phyloP scores from a whole-genome alignment of 2,329 filamentous ascomycete genomes.

The Fusarium poae region DNA sequence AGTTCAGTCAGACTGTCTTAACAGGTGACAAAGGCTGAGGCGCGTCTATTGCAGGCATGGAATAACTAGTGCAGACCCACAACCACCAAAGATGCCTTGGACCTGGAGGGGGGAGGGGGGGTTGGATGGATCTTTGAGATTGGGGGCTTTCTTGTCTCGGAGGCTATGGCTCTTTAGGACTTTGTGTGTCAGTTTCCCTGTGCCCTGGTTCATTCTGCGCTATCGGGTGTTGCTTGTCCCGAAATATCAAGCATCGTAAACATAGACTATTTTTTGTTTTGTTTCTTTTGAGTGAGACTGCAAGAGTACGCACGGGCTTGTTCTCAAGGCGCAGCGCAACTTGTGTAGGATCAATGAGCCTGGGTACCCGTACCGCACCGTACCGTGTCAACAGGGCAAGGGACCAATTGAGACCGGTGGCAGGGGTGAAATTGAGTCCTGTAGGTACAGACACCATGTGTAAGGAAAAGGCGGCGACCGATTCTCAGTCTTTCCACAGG shows the following conservation, averaged over 20 bases:
- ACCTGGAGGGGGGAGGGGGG: conserved; percentile 28
- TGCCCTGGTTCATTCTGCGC: conserved; percentile 35
- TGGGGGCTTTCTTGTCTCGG: conserved; percentile 37
- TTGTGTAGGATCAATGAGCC: conserved; percentile 41
- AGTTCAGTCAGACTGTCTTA: conserved; percentile 50
- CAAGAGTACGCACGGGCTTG: conserved; percentile 35
- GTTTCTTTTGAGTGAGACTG: conserved; percentile 33
- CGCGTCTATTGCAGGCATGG: conserved; percentile 50
- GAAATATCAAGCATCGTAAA: conserved; percentile 11
- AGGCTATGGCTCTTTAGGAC: conserved; percentile 29
- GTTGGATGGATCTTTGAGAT: conserved; percentile 41
- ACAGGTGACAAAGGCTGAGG: conserved; percentile 51
- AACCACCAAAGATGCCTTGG: conserved; percentile 48
- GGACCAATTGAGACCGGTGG: conserved; percentile 8
- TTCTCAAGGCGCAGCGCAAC: conserved; percentile 48
- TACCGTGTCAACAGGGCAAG: conserved; percentile 18
- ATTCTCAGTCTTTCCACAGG: conserved; percentile 18
- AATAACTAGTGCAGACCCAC: conserved; percentile 45
- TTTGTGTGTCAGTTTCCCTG: conserved; percentile 40
- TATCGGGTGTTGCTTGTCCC: conserved; percentile 32
- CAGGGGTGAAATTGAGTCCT: conserved; percentile 14
- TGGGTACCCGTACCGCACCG: conserved; percentile 38
- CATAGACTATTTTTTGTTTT: conserved; percentile 19
- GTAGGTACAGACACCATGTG: conserved; percentile 8
- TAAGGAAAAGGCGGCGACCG: conserved; percentile 22